Conservation (phyloP, 1,139 yeast genomes). For the Trichomonascaceae sp. region DNA sequence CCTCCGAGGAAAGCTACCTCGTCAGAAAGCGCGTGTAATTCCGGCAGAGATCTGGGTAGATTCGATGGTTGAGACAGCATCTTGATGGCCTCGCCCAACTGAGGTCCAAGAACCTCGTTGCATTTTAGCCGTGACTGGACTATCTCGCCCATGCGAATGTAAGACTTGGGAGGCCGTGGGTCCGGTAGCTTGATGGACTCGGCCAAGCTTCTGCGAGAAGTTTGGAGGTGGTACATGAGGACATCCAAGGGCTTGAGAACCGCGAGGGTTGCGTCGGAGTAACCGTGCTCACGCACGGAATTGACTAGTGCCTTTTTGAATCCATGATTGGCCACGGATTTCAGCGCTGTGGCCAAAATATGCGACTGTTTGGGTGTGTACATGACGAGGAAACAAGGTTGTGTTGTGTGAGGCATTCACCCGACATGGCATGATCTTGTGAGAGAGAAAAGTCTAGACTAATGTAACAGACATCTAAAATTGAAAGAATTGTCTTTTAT, state of each 20-base stretch:
- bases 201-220: conserved; percentile 22
- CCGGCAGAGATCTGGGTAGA: conserved; percentile 39
- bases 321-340: conserved; percentile 54
- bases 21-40: conserved; percentile 64
- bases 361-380: no score
- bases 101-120: conserved; percentile 38
- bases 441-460: neutral
- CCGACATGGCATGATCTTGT: no score
- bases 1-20: conserved; percentile 74
- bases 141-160: conserved; percentile 22
- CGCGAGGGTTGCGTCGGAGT: conserved; percentile 55
- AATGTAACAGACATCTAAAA: no score
- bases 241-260: conserved; percentile 51
- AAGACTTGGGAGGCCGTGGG: conserved; percentile 3
- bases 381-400: no score
- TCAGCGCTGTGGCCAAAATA: conserved; percentile 36
- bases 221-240: conserved; percentile 50
- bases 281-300: conserved; percentile 49
- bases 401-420: no score
- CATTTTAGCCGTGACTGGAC: conserved; percentile 48
- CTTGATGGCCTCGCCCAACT: conserved; percentile 35
- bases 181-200: conserved; percentile 19
- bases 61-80: conserved; percentile 44
- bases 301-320: conserved; percentile 50
- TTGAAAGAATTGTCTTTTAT: no score